phyloP scores from a whole-genome alignment of 2,329 filamentous ascomycete species.

The Graphiopsis chlorocephala region DNA sequence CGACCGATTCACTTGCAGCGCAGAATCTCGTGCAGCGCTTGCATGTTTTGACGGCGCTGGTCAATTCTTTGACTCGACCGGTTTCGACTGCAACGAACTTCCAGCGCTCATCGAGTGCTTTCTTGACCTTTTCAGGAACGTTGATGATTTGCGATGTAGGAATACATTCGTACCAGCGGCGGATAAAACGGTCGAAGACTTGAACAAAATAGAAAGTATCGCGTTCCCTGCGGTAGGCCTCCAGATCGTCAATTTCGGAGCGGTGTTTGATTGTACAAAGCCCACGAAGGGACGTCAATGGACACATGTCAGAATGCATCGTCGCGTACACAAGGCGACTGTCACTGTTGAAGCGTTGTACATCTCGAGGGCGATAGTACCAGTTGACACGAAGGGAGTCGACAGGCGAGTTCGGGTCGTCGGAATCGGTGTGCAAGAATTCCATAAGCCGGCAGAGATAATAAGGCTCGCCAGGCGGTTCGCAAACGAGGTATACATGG shows the following conservation, averaged over 20 bases:
- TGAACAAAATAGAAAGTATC: slow-evolving; percentile 98
- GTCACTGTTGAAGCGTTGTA: slow-evolving; percentile 86
- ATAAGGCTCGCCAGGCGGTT: slow-evolving; percentile 96
- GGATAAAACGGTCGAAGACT: slow-evolving; percentile 96
- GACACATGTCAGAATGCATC: slow-evolving; percentile 97
- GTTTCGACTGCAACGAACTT: slow-evolving; percentile 94
- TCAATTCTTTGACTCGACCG: slow-evolving; percentile 89
- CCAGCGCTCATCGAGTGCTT: slow-evolving; percentile 93
- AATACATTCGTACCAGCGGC: slow-evolving; percentile 95
- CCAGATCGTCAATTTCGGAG: slow-evolving; percentile 77
- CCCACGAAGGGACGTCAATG: slow-evolving; percentile 85
- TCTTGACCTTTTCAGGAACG: slow-evolving; percentile 91
- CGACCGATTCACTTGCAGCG: slow-evolving; percentile 92
- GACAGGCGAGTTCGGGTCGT: slow-evolving; percentile 69
- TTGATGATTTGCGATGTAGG: slow-evolving; percentile 92
- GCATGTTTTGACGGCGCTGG: slow-evolving; percentile 92
- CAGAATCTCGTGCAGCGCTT: slow-evolving; percentile 90
- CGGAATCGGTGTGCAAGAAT: slow-evolving; percentile 75
- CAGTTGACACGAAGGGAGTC: slow-evolving; percentile 93
- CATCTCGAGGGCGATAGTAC: slow-evolving; percentile 96
- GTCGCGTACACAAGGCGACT: slow-evolving; percentile 89
- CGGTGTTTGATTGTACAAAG: slow-evolving; percentile 90
- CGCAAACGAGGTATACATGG: slow-evolving; percentile 93
- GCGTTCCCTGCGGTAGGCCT: slow-evolving; percentile 77
- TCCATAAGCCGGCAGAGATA: slow-evolving; percentile 98